Evolutionary conservation across 2,329 filamentous ascomycete genomes (phyloP), one percentile per base, ranked within the genome.

Genomic region (Grosmannia huntii): DNA sequence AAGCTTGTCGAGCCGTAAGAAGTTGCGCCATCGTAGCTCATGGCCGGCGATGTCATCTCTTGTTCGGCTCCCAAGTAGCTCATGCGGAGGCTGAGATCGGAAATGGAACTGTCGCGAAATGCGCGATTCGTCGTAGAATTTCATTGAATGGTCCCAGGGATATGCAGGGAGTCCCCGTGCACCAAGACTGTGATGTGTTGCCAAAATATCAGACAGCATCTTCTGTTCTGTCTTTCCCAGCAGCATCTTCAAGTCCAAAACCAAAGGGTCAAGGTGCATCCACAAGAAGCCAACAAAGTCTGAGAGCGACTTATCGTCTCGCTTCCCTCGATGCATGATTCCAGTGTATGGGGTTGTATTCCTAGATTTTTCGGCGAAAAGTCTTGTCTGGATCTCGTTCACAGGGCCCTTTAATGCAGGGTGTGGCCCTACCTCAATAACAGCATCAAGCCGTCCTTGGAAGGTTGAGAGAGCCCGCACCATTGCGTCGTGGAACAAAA

Each of bases 401-500:
- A 21, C 67, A 0, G 76, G 74, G 0, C 69, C 69, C 61, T 72
- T 73, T 7, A 79, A 67, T 4, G 72, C 70, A 0, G 75, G 70
- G 60, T 77, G 75, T 1, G 75, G 73, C 0, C 76, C 75, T 7
- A 77, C 62, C 57, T 78, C 76, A 3, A 78, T 64, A n/a, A 64
- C 69, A 11, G 71, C 66, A 53, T 74, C 69, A 31, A 60, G 72
- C 68, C 0, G 63, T 56, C 0, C 64, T 65, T 16, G 53, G 52
- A 4, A 61, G 51, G 2, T 63, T 25, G 0, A 28, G 5, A 71
- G 16, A 0, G 70, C 66, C 1, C 64, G 59, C 5, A 54, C 48
- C 0, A 77, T 49, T 1, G 76, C 76, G 50, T 76, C 68, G 4
- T 66, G 65, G 60, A 79, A 78, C 0, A 73, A 62, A 0, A 78